phyloP scores from a whole-genome alignment of 306 rosid species.

The Dryas drummondii region DNA sequence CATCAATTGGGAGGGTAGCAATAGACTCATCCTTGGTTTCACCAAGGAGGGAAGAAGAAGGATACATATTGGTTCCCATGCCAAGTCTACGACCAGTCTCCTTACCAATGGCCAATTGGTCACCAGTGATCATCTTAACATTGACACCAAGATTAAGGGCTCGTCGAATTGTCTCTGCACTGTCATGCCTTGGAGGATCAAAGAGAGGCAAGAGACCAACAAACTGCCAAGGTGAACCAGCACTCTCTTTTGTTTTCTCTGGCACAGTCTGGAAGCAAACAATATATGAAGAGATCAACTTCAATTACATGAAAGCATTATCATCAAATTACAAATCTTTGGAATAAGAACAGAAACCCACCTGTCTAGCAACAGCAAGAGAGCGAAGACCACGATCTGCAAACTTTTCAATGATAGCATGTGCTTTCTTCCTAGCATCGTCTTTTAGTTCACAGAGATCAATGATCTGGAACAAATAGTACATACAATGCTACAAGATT shows the following conservation, averaged over 20 bases:
- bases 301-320: not conserved
- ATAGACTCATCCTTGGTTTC: slow-evolving; percentile 58
- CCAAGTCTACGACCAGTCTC: slow-evolving; percentile 96
- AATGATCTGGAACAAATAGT: slow-evolving; percentile 51
- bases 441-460: slow-evolving; percentile 68
- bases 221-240: slow-evolving; percentile 78
- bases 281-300: slow-evolving; percentile 8
- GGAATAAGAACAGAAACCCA: slow-evolving; percentile 9
- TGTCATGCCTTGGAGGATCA: slow-evolving; percentile 95
- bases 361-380: slow-evolving; percentile 69
- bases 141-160: slow-evolving; percentile 85
- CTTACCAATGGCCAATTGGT: slow-evolving; percentile 88
- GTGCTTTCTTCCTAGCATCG: slow-evolving; percentile 59
- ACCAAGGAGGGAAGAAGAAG: slow-evolving; percentile 92
- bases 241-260: slow-evolving; percentile 64
- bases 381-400: slow-evolving; percentile 94
- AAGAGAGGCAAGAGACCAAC: slow-evolving; percentile 90
- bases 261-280: slow-evolving; percentile 50
- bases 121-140: slow-evolving; percentile 96
- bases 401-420: slow-evolving; percentile 73
- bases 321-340: not conserved
- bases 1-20: slow-evolving; percentile 68
- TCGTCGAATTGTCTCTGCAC: slow-evolving; percentile 85
- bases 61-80: slow-evolving; percentile 98
- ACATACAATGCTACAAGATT: not conserved